These are phyloP conservation scores for Plasmodium cynomolgi DNA, from an alignment of 169 alveolate genomes.

Conservation along the genomic window DNA sequence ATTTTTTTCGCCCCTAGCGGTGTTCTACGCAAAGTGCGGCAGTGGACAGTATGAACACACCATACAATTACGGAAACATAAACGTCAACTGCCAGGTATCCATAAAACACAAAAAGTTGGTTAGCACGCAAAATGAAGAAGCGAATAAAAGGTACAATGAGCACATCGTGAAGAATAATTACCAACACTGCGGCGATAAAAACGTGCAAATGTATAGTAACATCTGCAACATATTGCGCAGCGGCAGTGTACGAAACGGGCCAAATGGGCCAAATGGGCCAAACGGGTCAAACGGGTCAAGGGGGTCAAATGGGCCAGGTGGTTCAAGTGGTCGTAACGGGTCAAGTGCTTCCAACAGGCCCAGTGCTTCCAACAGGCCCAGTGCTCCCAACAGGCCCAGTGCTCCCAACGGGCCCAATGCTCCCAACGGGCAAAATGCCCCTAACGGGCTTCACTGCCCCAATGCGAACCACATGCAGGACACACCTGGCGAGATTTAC, in stretches of 20 bases:
- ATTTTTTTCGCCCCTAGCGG: not conserved
- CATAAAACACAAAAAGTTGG: not conserved
- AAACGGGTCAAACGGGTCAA: not conserved
- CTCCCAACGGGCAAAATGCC: not conserved
- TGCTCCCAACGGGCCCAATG: not conserved
- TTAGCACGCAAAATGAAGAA: not conserved
- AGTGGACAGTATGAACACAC: constrained; percentile 25
- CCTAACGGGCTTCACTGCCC: not conserved
- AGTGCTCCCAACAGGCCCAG: not conserved
- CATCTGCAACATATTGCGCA: not conserved
- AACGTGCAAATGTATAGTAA: constrained; percentile 31
- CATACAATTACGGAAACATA: not conserved
- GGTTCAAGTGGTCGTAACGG: too few species aligned
- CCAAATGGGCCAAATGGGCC: not conserved
- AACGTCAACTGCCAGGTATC: constrained; percentile 25
- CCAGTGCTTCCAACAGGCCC: too few species aligned
- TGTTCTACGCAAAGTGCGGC: not conserved
- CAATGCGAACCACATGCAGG: not conserved
- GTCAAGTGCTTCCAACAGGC: too few species aligned
- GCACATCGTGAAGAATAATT: not conserved
- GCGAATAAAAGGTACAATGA: not conserved
- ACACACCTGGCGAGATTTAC: not conserved
- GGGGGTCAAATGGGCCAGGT: too few species aligned
- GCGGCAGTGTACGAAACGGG: not conserved
- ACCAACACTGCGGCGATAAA: not conserved